Evolutionary conservation across 2,329 filamentous ascomycete genomes (phyloP).

Genomic region (Volutella citrinella): DNA sequence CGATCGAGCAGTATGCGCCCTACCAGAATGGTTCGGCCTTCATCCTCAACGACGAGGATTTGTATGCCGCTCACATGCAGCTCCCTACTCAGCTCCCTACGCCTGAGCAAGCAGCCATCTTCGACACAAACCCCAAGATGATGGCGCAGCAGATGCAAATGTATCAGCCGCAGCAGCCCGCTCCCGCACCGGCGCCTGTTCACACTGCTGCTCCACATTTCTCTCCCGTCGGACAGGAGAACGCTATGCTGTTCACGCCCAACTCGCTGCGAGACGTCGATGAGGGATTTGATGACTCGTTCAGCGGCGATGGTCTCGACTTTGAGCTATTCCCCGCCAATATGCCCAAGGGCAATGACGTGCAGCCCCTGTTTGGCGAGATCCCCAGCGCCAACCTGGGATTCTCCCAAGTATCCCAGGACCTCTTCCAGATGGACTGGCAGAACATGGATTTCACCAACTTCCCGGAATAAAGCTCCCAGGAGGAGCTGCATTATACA

Average conservation of each 20-base stretch:
- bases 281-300: slow-evolving; percentile 60
- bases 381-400: slow-evolving; percentile 49
- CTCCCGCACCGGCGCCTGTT: too few species aligned
- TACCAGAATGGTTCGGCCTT: slow-evolving; percentile 63
- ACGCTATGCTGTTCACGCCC: slow-evolving; percentile 67
- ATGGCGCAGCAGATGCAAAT: slow-evolving; percentile 40
- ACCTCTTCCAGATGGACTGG: slow-evolving; percentile 48
- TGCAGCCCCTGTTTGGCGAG: slow-evolving; percentile 48
- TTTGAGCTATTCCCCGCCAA: slow-evolving; percentile 60
- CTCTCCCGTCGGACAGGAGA: slow-evolving; percentile 66
- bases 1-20: slow-evolving; percentile 53
- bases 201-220: slow-evolving; percentile 48
- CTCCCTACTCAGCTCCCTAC: slow-evolving; percentile 48
- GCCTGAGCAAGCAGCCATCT: slow-evolving; percentile 34
- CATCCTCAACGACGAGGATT: slow-evolving; percentile 58
- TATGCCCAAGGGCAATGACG: slow-evolving; percentile 38
- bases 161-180: slow-evolving; percentile 26
- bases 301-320: slow-evolving; percentile 49
- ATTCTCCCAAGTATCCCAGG: slow-evolving; percentile 51
- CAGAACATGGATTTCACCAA: slow-evolving; percentile 30
- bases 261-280: slow-evolving; percentile 60
- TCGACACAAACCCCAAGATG: slow-evolving; percentile 36
- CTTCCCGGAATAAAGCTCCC: slow-evolving; percentile 28
- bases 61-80: slow-evolving; percentile 58
- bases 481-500: slow-evolving; percentile 1